Base-by-base conservation (phyloP, 208 protist genomes). In the Leishmania mexicana region DNA sequence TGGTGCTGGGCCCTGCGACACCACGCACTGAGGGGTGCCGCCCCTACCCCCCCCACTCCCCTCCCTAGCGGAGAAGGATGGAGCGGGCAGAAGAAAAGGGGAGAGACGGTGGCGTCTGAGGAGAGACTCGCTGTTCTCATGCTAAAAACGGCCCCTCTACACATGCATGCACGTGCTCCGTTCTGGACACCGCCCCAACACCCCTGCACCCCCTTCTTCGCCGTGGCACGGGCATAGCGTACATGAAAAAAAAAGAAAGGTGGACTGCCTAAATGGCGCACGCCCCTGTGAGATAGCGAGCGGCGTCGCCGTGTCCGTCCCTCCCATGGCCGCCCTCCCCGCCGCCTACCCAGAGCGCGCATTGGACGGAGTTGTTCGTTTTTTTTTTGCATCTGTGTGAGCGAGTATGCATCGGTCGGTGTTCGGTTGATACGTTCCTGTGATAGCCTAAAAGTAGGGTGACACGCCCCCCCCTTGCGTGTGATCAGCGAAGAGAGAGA, bases 201-300 rank as follows among this genome's bases (percentile, higher is more conserved):
- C 7, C 57, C 57, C 57, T 13, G 21, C 58, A 11, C 24, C 28
- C 28, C 28, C 8, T 49, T 49, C 45, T 49, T 49, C 10, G 45
- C 0, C 11, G 45, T 0, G 45, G 45, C 45, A 13, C 7, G 8
- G 0, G 8, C 45, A 11, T 49, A 31, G 24, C 24, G 31, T 31
- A 24, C n/a, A 70, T 1, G 8, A 42, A n/a, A 62, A 79, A 79
- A 65, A 76, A 64, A 42, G n/a, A 81, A 75, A 24, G 1, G 60
- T 76, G 24, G 11, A 3, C 57, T 31, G 17, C 24, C 28, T 6
- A 24, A 24, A 62, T 21, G 24, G 24, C 57, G 24, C 57, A 15
- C 24, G 7, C 31, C 57, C 7, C 5, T 31, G 17, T 31, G 57
- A 62, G 57, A 62, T 7, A 4, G 4, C 7, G 57, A 31, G 57